These are phyloP conservation scores for Vitis rotundifolia DNA, from an alignment of 164 flowering plant species.

Conservation along the genomic window DNA sequence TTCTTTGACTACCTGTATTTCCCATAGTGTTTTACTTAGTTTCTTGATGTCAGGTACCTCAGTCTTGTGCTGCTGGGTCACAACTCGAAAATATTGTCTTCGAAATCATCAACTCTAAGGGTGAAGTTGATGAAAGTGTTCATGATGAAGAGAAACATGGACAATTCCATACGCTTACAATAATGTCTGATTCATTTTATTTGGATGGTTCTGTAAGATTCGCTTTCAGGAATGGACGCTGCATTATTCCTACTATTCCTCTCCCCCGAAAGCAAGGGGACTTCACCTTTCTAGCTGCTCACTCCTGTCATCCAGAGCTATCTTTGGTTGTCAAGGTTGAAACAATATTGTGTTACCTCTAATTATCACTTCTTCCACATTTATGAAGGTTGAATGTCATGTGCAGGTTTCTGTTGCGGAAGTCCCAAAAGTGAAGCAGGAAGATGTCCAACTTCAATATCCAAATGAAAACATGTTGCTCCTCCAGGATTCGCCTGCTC, in stretches of 20 bases:
- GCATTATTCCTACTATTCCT: conserved; percentile 49
- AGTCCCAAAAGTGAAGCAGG: conserved; percentile 22
- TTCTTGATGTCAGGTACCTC: conserved; percentile 45
- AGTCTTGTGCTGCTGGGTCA: conserved; percentile 47
- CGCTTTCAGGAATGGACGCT: conserved; percentile 54
- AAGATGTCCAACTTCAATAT: conserved; percentile 10
- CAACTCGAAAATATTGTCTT: conserved; percentile 46
- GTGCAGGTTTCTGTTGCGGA: conserved; percentile 35
- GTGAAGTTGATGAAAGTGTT: conserved; percentile 47
- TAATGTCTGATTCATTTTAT: conserved; percentile 31
- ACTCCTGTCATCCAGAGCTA: conserved; percentile 59
- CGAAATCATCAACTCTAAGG: conserved; percentile 53
- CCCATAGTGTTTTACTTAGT: neutral
- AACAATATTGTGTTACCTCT: neutral
- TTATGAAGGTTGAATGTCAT: conserved; percentile 4
- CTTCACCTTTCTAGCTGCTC: conserved; percentile 46
- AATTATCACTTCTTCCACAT: neutral
- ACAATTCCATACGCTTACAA: conserved; percentile 43
- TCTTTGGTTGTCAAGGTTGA: conserved; percentile 41
- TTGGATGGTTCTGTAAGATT: conserved; percentile 31
- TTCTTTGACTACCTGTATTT: neutral
- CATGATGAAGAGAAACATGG: conserved; percentile 40
- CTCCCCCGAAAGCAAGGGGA: conserved; percentile 48
- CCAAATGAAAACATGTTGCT: conserved; percentile 14
- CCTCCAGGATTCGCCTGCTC: conserved; percentile 16